Base-by-base conservation (phyloP, 1,139 yeast species). In the Nakaseomyces delphensis region DNA sequence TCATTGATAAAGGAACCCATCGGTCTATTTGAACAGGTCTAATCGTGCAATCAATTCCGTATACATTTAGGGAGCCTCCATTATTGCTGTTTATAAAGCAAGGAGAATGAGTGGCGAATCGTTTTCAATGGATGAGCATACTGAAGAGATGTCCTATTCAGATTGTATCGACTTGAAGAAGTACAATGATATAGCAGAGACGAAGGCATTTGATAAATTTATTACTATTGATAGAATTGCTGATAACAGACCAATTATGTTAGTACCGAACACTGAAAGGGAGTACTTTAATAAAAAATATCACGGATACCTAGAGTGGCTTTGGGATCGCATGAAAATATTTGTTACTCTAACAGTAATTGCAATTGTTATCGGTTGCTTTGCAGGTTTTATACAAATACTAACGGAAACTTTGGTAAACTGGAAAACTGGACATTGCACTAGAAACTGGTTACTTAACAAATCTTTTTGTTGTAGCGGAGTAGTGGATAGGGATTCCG, bases 351-450 rank as follows among this genome's bases (percentile, higher is more conserved):
- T 91, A 33, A 82, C 89, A 0, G 52, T 72, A 2, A 83, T 85
- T 53, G 98, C 97, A 0, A 59, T 82, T 1, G 53, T 71, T 2
- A 83, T 89, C 42, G 98, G 98, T 1, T 54, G 75, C 3, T 79
- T 87, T 40, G 97, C 98, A 0, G 95, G 86, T 0, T 69, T 75
- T 23, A 66, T 91, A 45, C 87, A 85, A 54, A 75, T 89, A 25
- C 71, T 86, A 19, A 86, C 97, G 0, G 89, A 87, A 43, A 85
- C 91, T 75, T 65, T 91, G n/a, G 80, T 89, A 3, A 83, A 83
- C 57, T 63, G 87, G 48, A 76, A 86, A 49, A 66, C 75, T 2
- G 98, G 98, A 0, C 77, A 80, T 59, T 91, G 97, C 62, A 60
- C 75, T 1, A 64, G 71, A 18, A 78, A 79, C 30, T 76, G 87